Percentiles rank a stretch among this genome's conserved stretches.
Conservation (phyloP, 2,329 filamentous ascomycete species). For the Fusarium transvaalense region DNA sequence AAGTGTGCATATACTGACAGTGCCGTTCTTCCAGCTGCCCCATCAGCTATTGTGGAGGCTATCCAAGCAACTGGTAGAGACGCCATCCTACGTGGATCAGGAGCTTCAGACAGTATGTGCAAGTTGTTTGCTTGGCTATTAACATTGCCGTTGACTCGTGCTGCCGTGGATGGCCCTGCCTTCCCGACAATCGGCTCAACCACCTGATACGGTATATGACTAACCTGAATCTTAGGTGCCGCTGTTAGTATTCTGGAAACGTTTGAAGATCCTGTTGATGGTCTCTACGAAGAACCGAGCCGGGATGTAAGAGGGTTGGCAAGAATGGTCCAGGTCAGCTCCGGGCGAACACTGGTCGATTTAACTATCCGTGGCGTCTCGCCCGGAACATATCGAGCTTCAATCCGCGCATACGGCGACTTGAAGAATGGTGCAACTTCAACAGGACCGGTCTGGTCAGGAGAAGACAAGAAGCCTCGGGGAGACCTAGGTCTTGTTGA, state of each 20-base stretch:
- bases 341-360: constrained; percentile 85
- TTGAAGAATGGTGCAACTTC: constrained; percentile 86
- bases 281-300: constrained; percentile 54
- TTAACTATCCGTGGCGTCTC: constrained; percentile 85
- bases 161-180: neutral
- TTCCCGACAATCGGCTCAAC: neutral
- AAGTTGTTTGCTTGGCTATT: constrained; percentile 16
- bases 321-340: constrained; percentile 91
- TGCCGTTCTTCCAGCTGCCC: constrained; percentile 69
- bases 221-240: constrained; percentile 65
- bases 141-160: neutral
- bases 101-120: constrained; percentile 82
- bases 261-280: constrained; percentile 69
- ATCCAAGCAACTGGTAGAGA: constrained; percentile 93
- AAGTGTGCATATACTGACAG: constrained; percentile 25
- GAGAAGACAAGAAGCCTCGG: constrained; percentile 59
- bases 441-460: constrained; percentile 85
- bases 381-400: constrained; percentile 85
- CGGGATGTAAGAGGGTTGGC: constrained; percentile 84
- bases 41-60: constrained; percentile 87
- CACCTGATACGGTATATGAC: neutral
- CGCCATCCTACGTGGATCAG: constrained; percentile 92
- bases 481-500: constrained; percentile 78
- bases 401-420: constrained; percentile 87
- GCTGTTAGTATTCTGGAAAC: constrained; percentile 98